Percentiles rank a stretch among this genome's conserved stretches.
These are phyloP conservation scores for Cicer chorassanicum DNA, from an alignment of 306 rosid genomes.

Conservation along the genomic window DNA sequence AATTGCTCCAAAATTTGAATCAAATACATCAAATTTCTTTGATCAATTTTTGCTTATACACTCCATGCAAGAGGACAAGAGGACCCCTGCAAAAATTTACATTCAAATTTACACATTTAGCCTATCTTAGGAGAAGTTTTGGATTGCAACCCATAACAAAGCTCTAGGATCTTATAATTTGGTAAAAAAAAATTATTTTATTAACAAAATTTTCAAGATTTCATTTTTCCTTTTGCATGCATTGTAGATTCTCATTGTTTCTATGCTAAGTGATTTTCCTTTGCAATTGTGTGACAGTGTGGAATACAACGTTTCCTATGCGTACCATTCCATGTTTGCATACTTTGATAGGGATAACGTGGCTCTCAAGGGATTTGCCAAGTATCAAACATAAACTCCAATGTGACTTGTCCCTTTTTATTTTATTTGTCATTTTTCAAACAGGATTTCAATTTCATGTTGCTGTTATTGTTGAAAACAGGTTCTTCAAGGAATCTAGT, in stretches of 20 bases:
- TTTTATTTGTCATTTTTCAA: constrained; percentile 26
- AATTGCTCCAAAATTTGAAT: too few relatives aligned
- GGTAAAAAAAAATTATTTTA: too few relatives aligned
- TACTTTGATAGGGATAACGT: constrained; percentile 70
- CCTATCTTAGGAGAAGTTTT: neutral
- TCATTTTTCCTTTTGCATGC: neutral
- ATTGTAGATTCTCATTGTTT: neutral
- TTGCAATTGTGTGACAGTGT: constrained; percentile 49
- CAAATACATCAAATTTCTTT: too few relatives aligned
- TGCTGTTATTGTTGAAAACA: constrained; percentile 31
- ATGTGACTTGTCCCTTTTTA: neutral
- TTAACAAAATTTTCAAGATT: neutral
- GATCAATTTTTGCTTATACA: too few relatives aligned
- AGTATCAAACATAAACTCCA: constrained; percentile 44
- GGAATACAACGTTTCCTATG: constrained; percentile 68
- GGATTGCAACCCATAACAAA: neutral
- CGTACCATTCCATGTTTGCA: constrained; percentile 67
- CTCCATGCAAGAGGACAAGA: neutral
- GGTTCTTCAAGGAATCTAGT: constrained; percentile 62
- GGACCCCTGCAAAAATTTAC: neutral
- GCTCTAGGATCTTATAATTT: constrained; percentile 21
- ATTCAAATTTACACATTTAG: neutral
- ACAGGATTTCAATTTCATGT: neutral
- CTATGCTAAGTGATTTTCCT: constrained; percentile 20
- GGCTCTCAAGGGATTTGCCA: constrained; percentile 64